phyloP scores from a whole-genome alignment of 2,329 filamentous ascomycete species.

The Ceratocystis cacaofunesta region DNA sequence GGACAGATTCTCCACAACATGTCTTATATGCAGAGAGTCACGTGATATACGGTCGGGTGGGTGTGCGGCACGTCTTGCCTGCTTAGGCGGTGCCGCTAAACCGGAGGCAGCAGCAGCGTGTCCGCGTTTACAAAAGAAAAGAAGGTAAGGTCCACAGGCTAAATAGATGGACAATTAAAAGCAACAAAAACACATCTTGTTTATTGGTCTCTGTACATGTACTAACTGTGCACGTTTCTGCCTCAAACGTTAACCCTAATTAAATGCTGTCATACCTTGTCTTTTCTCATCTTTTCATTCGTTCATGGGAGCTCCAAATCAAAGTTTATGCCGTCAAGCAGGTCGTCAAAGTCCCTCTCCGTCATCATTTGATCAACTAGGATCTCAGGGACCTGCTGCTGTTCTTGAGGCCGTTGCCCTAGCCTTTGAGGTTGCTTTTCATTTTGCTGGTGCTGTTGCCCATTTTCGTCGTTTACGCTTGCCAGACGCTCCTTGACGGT shows the following conservation, averaged over 20 bases:
- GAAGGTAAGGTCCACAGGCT: too few species aligned
- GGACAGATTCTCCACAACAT: too few species aligned
- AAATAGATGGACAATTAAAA: too few species aligned
- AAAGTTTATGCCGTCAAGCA: conserved; percentile 13
- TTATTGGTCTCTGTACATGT: too few species aligned
- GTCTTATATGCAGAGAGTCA: background rate
- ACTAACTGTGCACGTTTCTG: too few species aligned
- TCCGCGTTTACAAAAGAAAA: background rate
- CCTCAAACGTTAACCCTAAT: background rate
- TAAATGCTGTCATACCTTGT: background rate
- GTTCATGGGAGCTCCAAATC: conserved; percentile 7
- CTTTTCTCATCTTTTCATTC: background rate
- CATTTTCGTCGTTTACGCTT: background rate
- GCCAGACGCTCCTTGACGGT: conserved; percentile 8
- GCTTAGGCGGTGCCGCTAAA: background rate
- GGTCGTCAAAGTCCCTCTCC: conserved; percentile 12
- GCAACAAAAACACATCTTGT: too few species aligned
- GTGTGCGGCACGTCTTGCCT: background rate
- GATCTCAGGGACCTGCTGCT: background rate
- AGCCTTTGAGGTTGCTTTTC: background rate
- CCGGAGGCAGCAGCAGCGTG: background rate
- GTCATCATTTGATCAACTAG: conserved; percentile 3
- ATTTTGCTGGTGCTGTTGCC: background rate
- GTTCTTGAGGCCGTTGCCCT: background rate
- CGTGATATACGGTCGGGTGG: too few species aligned